A percentile compares a stretch with the other conserved stretches of the same genome.
These are phyloP conservation scores for Seminavis robusta DNA, from an alignment of 108 stramenopile genomes.

Conservation along the genomic window DNA sequence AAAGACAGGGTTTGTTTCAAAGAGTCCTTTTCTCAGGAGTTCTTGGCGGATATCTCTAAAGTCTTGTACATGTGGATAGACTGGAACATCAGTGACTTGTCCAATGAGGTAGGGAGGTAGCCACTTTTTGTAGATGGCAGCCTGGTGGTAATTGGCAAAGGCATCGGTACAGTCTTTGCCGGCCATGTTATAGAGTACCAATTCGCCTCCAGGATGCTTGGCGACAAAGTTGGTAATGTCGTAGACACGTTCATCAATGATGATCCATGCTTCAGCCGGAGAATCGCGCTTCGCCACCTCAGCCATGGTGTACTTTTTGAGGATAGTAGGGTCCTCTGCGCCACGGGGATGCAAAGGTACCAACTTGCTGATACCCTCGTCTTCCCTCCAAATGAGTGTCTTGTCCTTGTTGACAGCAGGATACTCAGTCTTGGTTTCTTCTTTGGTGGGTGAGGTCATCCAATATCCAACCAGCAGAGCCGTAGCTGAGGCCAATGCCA, in stretches of 20 bases:
- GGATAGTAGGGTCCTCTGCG: neutral
- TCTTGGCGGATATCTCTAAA: constrained; percentile 8
- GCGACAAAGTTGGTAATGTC: constrained; percentile 63
- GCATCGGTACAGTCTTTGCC: constrained; percentile 49
- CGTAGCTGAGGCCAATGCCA: too few species aligned
- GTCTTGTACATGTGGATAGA: constrained; percentile 4
- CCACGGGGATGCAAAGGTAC: neutral
- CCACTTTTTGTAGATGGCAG: constrained; percentile 20
- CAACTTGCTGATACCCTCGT: neutral
- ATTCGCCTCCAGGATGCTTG: constrained; percentile 8
- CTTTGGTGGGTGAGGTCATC: too few species aligned
- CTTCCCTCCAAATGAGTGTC: neutral
- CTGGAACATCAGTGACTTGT: constrained; percentile 27
- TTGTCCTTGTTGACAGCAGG: constrained; percentile 1
- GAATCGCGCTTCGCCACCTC: constrained; percentile 39
- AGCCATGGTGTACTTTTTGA: constrained; percentile 17
- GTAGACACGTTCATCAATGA: constrained; percentile 58
- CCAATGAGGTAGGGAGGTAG: constrained; percentile 49
- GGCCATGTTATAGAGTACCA: constrained; percentile 4
- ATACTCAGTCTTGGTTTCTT: too few species aligned
- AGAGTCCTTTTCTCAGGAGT: constrained; percentile 25
- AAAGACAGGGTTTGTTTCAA: too few species aligned
- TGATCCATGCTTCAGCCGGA: constrained; percentile 41
- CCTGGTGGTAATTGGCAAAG: constrained; percentile 50
- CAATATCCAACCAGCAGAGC: too few species aligned